Conservation (phyloP, 2,329 filamentous ascomycete genomes). For the Plenodomus biglobosus region DNA sequence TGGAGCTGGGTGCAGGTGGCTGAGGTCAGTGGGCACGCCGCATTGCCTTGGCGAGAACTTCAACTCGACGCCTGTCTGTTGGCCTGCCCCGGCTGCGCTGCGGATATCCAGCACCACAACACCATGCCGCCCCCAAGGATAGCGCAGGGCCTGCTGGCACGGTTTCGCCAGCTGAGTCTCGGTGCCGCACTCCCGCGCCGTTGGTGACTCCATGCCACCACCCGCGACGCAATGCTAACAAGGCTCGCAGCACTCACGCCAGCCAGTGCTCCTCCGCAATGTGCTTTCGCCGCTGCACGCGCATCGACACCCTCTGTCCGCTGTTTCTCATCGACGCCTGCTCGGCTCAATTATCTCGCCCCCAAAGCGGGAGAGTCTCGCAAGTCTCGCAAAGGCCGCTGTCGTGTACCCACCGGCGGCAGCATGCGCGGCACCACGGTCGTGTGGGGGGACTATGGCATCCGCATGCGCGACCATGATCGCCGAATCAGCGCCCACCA, state of each 20-base stretch:
- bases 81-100: not conserved
- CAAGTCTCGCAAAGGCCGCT: conserved; percentile 85
- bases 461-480: conserved; percentile 92
- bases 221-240: conserved; percentile 11
- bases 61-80: conserved; percentile 11
- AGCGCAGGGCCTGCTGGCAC: conserved; percentile 37
- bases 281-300: not conserved
- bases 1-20: not conserved
- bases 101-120: conserved; percentile 7
- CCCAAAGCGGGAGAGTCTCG: conserved; percentile 78
- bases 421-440: conserved; percentile 92
- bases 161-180: conserved; percentile 36
- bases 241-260: conserved; percentile 18
- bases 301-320: conserved; percentile 42
- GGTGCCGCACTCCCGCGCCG: conserved; percentile 26
- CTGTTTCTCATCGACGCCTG: conserved; percentile 72
- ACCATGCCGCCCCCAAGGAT: conserved; percentile 48
- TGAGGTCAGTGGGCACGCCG: not conserved
- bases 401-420: conserved; percentile 85
- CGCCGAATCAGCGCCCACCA: conserved; percentile 84
- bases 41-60: not conserved
- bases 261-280: conserved; percentile 23
- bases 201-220: conserved; percentile 12
- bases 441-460: conserved; percentile 92
- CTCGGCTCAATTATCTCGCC: conserved; percentile 72